A percentile compares a stretch with the other conserved stretches of the same genome.
These are phyloP conservation scores for Pichia pseudocactophila DNA, from an alignment of 805 yeast species.

Conservation along the genomic window DNA sequence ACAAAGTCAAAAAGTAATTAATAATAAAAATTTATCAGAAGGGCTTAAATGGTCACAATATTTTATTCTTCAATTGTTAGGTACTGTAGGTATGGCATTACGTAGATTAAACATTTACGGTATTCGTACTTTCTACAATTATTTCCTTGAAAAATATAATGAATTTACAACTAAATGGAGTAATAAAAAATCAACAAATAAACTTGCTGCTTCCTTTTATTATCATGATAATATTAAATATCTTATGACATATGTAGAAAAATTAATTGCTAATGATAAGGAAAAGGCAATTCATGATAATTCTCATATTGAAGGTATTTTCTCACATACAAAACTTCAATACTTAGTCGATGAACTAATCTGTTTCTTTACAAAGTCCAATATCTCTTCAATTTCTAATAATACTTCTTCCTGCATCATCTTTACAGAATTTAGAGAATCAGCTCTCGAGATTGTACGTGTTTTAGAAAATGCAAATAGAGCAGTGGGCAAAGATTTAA, in stretches of 20 bases:
- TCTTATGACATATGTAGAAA: conserved; percentile 38
- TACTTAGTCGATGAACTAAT: conserved; percentile 49
- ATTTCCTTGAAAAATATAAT: conserved; percentile 48
- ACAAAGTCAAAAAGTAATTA: conserved; percentile 48
- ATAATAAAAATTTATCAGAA: conserved; percentile 49
- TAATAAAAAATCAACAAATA: conserved; percentile 51
- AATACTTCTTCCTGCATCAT: conserved; percentile 68
- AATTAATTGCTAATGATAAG: conserved; percentile 28
- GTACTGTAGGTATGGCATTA: conserved; percentile 63
- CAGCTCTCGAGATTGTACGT: conserved; percentile 80
- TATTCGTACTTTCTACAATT: conserved; percentile 60
- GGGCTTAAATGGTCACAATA: conserved; percentile 69
- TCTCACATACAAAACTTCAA: conserved; percentile 68
- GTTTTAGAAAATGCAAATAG: conserved; percentile 38
- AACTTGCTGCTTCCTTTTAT: conserved; percentile 54
- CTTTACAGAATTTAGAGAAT: conserved; percentile 81
- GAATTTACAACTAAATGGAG: conserved; percentile 52
- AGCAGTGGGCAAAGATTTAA: conserved; percentile 23
- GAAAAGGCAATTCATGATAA: conserved; percentile 12
- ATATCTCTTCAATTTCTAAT: conserved; percentile 25
- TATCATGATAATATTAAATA: conserved; percentile 39
- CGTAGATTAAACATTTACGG: conserved; percentile 76
- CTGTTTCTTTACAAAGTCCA: conserved; percentile 21
- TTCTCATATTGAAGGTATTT: conserved; percentile 22
- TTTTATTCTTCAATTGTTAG: conserved; percentile 52